Conservation (phyloP, 2,329 filamentous ascomycete species). For the Pseudopyricularia javanii region DNA sequence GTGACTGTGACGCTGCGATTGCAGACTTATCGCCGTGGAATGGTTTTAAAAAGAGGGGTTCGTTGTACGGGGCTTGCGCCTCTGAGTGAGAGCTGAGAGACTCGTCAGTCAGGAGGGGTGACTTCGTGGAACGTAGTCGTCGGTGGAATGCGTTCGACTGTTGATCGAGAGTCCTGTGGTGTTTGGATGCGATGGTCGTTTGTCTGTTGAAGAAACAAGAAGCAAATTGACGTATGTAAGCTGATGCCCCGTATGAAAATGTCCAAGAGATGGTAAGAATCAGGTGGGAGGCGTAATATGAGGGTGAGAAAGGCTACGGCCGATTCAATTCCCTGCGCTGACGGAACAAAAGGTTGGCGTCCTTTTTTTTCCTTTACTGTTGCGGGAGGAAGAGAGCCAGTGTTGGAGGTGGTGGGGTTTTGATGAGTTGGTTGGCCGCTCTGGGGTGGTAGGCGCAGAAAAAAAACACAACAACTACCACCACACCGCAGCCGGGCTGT, state of each 20-base stretch:
- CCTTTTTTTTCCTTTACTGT: no score
- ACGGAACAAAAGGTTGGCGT: neutral
- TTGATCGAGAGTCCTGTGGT: neutral
- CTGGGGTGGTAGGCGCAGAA: neutral
- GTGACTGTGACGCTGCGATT: slow-evolving; percentile 17
- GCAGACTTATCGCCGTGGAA: neutral
- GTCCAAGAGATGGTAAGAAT: neutral
- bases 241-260: neutral
- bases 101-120: neutral
- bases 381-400: neutral
- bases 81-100: neutral
- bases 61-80: neutral
- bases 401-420: neutral
- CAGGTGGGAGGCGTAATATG: neutral
- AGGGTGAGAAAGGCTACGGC: neutral
- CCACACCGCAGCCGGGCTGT: neutral
- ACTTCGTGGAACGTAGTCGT: neutral
- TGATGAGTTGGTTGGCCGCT: neutral
- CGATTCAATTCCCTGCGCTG: no score
- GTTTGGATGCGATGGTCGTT: neutral
- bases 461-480: neutral
- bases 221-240: neutral
- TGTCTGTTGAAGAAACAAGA: neutral
- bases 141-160: neutral
- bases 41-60: neutral